phyloP scores from a whole-genome alignment of 164 flowering plant species.

The Berberis thunbergii region DNA sequence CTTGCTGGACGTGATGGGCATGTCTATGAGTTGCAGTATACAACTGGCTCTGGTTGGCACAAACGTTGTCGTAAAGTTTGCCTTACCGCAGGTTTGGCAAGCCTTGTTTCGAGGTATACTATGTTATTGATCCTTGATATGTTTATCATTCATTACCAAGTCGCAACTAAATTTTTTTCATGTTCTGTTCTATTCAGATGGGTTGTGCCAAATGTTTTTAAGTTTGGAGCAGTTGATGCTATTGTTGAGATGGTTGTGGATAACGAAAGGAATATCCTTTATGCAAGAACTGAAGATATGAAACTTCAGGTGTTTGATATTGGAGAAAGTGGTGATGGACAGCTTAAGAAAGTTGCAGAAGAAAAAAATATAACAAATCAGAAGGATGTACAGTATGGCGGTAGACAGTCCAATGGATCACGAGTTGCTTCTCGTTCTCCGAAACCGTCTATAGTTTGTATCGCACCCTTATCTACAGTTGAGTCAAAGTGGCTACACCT shows the following conservation, averaged over 20 bases:
- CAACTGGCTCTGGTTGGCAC: constrained; percentile 88
- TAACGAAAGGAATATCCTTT: constrained; percentile 76
- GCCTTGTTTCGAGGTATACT: constrained; percentile 70
- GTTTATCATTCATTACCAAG: not conserved
- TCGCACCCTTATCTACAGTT: constrained; percentile 73
- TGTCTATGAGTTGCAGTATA: constrained; percentile 77
- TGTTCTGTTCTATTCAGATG: constrained; percentile 43
- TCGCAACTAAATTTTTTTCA: not conserved
- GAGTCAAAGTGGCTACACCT: constrained; percentile 95
- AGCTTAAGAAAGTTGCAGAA: constrained; percentile 81
- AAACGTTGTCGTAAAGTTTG: constrained; percentile 91
- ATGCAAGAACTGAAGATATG: constrained; percentile 92
- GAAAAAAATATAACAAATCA: constrained; percentile 75
- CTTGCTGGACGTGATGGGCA: constrained; percentile 98
- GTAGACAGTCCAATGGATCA: constrained; percentile 49
- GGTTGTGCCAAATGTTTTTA: constrained; percentile 90
- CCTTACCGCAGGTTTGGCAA: constrained; percentile 82
- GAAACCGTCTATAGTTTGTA: constrained; percentile 67
- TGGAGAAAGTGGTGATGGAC: constrained; percentile 71
- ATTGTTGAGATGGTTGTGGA: constrained; percentile 90
- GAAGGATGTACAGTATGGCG: constrained; percentile 53
- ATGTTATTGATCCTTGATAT: not conserved
- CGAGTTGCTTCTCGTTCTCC: constrained; percentile 41
- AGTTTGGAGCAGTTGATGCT: constrained; percentile 90
- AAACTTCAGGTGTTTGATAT: constrained; percentile 77